Evolutionary conservation across 2,329 filamentous ascomycete genomes (phyloP), one percentile per base, ranked within the genome.

Genomic region (Ophiostoma piceae): DNA sequence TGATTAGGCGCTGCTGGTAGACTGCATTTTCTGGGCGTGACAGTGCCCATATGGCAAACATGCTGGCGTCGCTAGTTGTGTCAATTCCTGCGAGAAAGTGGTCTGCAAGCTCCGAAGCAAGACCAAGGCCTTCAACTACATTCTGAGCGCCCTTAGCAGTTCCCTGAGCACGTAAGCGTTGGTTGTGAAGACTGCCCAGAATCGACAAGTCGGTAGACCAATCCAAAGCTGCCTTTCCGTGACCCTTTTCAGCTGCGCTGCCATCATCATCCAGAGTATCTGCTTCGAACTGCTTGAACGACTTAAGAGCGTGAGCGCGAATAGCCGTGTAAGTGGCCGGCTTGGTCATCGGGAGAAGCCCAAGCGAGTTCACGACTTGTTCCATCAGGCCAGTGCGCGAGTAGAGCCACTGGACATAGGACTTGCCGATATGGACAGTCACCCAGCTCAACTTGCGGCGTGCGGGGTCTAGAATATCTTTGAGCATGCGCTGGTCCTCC

Each of bases 31-130:
- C 77, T 0, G 80, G 80, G 0, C 78, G 77, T 0, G 84, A 85
- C 0, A 86, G 77, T 0, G 80, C 76, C 81, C 82, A 85, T 16
- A 85, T 76, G 0, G 81, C 74, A 71, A 84, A 85, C 79, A 84
- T 84, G 1, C 84, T 71, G 0, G 83, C 83, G 67, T 86, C 83
- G 32, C 82, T 71, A 3, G 72, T 73, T 2, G 84, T 86, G 70
- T 85, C 82, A 11, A 85, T 83, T 0, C 83, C 84, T 0, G 84
- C 84, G 0, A 83, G 77, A 14, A 86, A 78, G 71, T 86, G 84
- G 69, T 86, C 84, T 0, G 84, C 83, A 14, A 79, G 80, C 74
- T 86, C 84, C 0, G 83, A 83, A 0, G 84, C 84, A 54, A 84
- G 82, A 26, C 84, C 82, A 7, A 84, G 73, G 41, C 81, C 80